A percentile compares a stretch with the other conserved stretches of the same genome.
Conservation (phyloP, 2,329 filamentous ascomycete species). For the Remersonia thermophila region DNA sequence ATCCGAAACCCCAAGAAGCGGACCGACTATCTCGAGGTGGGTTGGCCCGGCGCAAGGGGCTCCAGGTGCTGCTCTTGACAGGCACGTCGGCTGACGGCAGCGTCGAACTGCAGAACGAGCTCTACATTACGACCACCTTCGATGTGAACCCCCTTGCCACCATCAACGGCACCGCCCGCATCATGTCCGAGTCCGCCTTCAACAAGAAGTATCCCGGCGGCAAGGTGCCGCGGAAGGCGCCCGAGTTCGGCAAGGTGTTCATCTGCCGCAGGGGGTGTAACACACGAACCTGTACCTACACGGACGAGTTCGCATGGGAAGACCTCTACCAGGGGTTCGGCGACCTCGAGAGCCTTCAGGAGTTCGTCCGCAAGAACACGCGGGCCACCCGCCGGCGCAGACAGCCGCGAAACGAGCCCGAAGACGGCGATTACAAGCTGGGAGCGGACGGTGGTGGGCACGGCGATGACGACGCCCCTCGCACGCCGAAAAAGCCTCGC, state of each 20-base stretch:
- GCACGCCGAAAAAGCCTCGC: constrained; percentile 23
- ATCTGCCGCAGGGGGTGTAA: constrained; percentile 84
- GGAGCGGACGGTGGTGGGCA: constrained; percentile 1
- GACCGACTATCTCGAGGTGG: constrained; percentile 60
- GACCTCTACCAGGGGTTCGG: constrained; percentile 60
- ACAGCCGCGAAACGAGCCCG: constrained; percentile 18
- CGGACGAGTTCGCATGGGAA: constrained; percentile 86
- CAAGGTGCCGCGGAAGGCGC: constrained; percentile 57
- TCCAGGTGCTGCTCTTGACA: neutral
- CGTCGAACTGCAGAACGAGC: constrained; percentile 52
- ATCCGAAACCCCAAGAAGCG: constrained; percentile 73
- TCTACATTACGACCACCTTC: constrained; percentile 80
- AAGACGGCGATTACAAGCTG: constrained; percentile 21
- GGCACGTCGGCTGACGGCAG: neutral
- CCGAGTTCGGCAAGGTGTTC: constrained; percentile 74
- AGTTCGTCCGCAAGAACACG: constrained; percentile 57
- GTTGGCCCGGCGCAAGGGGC: constrained; percentile 13
- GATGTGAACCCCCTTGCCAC: constrained; percentile 78
- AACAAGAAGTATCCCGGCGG: constrained; percentile 59
- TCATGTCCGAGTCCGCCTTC: constrained; percentile 64
- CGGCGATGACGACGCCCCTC: constrained; percentile 21
- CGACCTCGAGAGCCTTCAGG: constrained; percentile 52
- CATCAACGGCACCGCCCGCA: constrained; percentile 76
- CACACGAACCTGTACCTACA: constrained; percentile 78
- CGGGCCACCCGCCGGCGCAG: constrained; percentile 51